These are phyloP conservation scores for Bolboschoenoplectus hybrid DNA, from an alignment of 202 grass and related monocot genomes.

Conservation along the genomic window DNA sequence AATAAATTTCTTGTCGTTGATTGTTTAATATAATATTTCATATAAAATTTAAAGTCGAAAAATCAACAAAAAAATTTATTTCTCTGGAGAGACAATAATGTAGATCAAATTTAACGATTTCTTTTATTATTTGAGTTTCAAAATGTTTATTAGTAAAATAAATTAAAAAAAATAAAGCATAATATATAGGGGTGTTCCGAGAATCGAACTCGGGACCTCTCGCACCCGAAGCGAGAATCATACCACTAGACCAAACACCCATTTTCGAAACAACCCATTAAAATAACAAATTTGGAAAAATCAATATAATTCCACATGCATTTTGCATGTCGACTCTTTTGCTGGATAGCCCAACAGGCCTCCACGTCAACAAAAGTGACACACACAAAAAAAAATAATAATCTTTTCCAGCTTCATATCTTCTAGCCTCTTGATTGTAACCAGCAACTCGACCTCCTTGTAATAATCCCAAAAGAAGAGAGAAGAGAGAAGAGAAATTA, in stretches of 20 bases:
- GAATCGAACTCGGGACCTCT: conserved; percentile 53
- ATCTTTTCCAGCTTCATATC: background rate
- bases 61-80: no score
- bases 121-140: background rate
- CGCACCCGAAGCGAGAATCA: conserved; percentile 52
- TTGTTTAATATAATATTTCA: no score
- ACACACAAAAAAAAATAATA: background rate
- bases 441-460: background rate
- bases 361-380: background rate
- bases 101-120: no score
- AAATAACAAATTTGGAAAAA: no score
- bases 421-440: background rate
- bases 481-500: background rate
- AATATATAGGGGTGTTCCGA: conserved; percentile 38
- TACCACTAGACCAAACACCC: conserved; percentile 50
- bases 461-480: conserved; percentile 3
- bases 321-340: background rate
- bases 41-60: no score
- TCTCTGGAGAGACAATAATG: no score
- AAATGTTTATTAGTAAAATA: background rate
- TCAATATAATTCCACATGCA: background rate
- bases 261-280: no score
- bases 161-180: background rate
- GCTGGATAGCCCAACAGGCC: background rate
- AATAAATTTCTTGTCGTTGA: no score